Base-by-base conservation (phyloP, 495 filamentous ascomycete species). In the Penicillium soppii region DNA sequence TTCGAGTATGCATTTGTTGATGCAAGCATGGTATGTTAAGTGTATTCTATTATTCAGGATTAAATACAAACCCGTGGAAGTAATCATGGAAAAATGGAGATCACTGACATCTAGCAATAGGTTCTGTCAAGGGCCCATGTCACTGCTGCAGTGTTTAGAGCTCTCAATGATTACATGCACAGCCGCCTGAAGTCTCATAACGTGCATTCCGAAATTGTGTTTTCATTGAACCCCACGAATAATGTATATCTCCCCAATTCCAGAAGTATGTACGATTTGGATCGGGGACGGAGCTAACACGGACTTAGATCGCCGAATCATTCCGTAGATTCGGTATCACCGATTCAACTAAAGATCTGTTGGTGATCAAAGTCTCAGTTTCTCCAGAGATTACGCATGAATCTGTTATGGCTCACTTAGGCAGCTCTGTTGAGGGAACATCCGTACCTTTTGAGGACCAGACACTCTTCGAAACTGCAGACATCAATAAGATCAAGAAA, bases 1-100 rank as follows among this genome's bases (percentile, higher is more conserved):
- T 97, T 89, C 59, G 89, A 97, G 67, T 97, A 96, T 74, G 92
- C 92, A 4, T 87, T 98, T 43, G 82, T 98, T 38, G 92, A 98
- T 68, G 91, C 91, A 1, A 82, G 75, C 43, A 77, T 82, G 65
- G 83, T 91, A 65, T 47, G 60, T 53, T 17, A 2, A 20, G 16
- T 12, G 13, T 32, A 40, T 26, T 5, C n/a, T 3, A 27, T 21
- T 30, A 8, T 9, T 23, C 15, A 20, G 20, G 4, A 27, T 27
- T n/a, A 27, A 21, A 30, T 13, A n/a, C 3, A 36, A n/a, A n/a
- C n/a, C n/a, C n/a, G n/a, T n/a, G n/a, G n/a, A n/a, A n/a, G n/a
- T n/a, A n/a, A n/a, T n/a, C 5, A 54, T 22, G n/a, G n/a, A 19
- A 20, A 13, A 32, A 15, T 6, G 26, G 2, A 23, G 7, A 9